Percentiles rank a stretch among this genome's conserved stretches.
Evolutionary conservation across 1,139 yeast genomes (phyloP).

Genomic region (Geotrichum aggregatum): DNA sequence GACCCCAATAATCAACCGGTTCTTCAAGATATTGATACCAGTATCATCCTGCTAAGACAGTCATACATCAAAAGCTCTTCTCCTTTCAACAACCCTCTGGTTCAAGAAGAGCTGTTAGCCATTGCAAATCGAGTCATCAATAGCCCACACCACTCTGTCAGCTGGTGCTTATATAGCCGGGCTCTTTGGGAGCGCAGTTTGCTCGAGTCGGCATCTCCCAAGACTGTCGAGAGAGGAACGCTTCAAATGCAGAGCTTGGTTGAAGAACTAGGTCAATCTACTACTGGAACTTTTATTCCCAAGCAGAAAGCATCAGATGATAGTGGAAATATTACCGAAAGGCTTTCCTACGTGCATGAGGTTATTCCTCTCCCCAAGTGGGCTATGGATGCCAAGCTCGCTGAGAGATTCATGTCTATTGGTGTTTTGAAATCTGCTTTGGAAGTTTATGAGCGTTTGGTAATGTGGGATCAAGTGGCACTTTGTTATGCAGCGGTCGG

Average conservation of each 20-base stretch:
- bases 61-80: slow-evolving; percentile 63
- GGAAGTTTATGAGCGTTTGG: slow-evolving; percentile 79
- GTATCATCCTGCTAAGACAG: slow-evolving; percentile 67
- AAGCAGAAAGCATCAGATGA: slow-evolving; percentile 34
- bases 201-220: slow-evolving; percentile 72
- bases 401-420: slow-evolving; percentile 81
- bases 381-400: slow-evolving; percentile 76
- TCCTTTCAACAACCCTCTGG: slow-evolving; percentile 65
- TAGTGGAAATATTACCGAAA: slow-evolving; percentile 39
- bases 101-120: slow-evolving; percentile 78
- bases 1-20: slow-evolving; percentile 84
- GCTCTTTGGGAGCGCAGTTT: slow-evolving; percentile 89
- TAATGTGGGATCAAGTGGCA: slow-evolving; percentile 78
- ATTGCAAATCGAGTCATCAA: slow-evolving; percentile 67
- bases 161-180: slow-evolving; percentile 78
- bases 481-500: slow-evolving; percentile 87
- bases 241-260: slow-evolving; percentile 89
- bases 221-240: slow-evolving; percentile 90
- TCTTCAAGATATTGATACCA: slow-evolving; percentile 63
- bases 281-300: slow-evolving; percentile 55
- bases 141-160: slow-evolving; percentile 46
- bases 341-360: slow-evolving; percentile 69
- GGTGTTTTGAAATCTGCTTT: slow-evolving; percentile 86
- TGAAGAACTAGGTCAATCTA: slow-evolving; percentile 78
- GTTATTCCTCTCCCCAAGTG: slow-evolving; percentile 80